Percentiles rank a stretch among this genome's conserved stretches.
Evolutionary conservation across 2,329 filamentous ascomycete genomes (phyloP).

Genomic region (Nigrograna mackinnonii): DNA sequence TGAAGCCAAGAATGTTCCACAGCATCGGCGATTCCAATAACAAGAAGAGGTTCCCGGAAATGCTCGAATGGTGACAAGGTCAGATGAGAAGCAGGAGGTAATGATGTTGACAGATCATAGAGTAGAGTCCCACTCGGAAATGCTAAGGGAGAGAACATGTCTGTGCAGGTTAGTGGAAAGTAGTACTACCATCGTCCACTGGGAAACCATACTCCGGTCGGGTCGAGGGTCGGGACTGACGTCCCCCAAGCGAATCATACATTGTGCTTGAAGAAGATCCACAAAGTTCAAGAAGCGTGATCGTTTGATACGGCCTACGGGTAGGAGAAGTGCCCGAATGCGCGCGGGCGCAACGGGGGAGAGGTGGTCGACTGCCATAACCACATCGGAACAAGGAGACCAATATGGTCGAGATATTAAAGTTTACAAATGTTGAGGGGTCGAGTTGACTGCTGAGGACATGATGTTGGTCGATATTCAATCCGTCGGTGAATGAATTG

Average conservation of each 20-base stretch:
- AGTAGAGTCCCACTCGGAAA: conserved; percentile 86
- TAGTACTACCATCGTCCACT: conserved; percentile 13
- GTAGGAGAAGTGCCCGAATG: conserved; percentile 84
- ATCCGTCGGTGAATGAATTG: too few relatives aligned
- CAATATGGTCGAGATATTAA: conserved; percentile 19
- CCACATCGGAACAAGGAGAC: conserved; percentile 50
- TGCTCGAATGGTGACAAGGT: conserved; percentile 87
- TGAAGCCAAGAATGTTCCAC: conserved; percentile 60
- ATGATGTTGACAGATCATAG: conserved; percentile 82
- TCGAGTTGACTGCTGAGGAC: too few relatives aligned
- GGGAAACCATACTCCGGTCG: conserved; percentile 72
- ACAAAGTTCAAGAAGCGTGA: conserved; percentile 80
- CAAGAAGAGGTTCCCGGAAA: conserved; percentile 79
- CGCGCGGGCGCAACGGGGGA: conserved; percentile 89
- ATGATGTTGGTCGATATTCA: too few relatives aligned
- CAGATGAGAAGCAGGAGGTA: conserved; percentile 78
- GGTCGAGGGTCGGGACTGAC: conserved; percentile 83
- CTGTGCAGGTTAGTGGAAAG: conserved; percentile 54
- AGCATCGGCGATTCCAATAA: conserved; percentile 86
- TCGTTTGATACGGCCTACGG: conserved; percentile 82
- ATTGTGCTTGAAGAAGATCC: conserved; percentile 74
- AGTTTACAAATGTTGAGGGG: too few relatives aligned
- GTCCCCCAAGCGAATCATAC: conserved; percentile 82
- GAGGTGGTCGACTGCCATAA: conserved; percentile 86
- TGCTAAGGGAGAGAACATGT: conserved; percentile 90